Conservation (phyloP, 208 protist genomes). For the Phytomonas serpens region DNA sequence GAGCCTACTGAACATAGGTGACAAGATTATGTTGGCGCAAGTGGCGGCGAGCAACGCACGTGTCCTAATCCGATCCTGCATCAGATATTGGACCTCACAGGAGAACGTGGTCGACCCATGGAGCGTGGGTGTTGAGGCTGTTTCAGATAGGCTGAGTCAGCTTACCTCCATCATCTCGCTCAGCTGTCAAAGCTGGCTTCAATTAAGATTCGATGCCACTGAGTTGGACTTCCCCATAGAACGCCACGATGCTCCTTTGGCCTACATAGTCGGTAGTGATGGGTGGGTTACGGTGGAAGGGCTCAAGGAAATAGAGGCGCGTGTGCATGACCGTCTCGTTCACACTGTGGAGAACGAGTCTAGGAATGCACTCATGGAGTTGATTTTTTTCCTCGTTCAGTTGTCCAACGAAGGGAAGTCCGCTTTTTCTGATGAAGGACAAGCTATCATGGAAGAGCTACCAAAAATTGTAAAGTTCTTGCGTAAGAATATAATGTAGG, state of each 20-base stretch:
- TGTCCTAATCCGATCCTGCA: not conserved
- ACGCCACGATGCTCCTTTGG: not conserved
- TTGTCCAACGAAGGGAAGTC: conserved; percentile 30
- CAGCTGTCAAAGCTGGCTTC: not conserved
- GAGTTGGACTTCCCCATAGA: not conserved
- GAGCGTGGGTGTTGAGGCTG: not conserved
- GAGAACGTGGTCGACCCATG: not conserved
- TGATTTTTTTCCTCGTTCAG: conserved; percentile 46
- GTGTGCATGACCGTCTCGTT: conserved; percentile 20
- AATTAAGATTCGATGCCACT: not conserved
- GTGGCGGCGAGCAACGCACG: conserved; percentile 19
- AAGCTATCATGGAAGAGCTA: conserved; percentile 34
- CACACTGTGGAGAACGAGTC: conserved; percentile 10
- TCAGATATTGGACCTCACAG: not conserved
- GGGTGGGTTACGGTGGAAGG: conserved; percentile 24
- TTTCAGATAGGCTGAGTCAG: not conserved
- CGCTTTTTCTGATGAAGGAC: conserved; percentile 8
- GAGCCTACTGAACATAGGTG: conserved; percentile 24
- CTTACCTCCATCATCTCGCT: not conserved
- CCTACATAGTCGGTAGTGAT: not conserved
- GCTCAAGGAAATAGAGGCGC: conserved; percentile 20
- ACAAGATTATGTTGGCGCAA: conserved; percentile 30
- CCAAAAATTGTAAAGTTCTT: conserved; percentile 26
- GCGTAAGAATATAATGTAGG: not conserved
- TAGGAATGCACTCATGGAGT: conserved; percentile 28